A percentile compares a stretch with the other conserved stretches of the same genome.
phyloP scores from a whole-genome alignment of 345 rosid genomes.

The Linum tenue region DNA sequence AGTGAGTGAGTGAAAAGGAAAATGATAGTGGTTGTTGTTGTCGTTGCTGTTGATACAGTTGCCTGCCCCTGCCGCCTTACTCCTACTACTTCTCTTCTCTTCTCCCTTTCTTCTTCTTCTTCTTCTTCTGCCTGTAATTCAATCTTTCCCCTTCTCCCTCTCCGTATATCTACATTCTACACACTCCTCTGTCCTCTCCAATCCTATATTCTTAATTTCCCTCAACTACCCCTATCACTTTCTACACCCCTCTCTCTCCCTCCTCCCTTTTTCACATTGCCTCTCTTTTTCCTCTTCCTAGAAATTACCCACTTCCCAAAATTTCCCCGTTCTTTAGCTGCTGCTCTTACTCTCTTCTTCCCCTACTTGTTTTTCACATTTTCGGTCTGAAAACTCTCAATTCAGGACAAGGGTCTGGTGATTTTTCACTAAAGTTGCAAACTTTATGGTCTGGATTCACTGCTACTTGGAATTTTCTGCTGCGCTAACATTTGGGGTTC shows the following conservation, averaged over 20 bases:
- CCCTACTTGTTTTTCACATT: slow-evolving; percentile 8
- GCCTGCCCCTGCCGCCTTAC: slow-evolving; percentile 8
- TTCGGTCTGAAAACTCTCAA: neutral
- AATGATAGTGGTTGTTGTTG: slow-evolving; percentile 44
- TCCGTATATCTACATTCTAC: slow-evolving; percentile 17
- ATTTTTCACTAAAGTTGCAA: neutral
- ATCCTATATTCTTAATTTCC: neutral
- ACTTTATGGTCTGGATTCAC: neutral
- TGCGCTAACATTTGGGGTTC: neutral
- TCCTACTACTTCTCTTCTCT: slow-evolving; percentile 6
- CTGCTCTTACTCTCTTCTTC: neutral
- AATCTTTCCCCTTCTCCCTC: neutral
- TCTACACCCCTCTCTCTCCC: neutral
- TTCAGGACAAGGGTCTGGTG: slow-evolving; percentile 27
- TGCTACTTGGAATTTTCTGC: neutral
- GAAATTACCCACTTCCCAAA: neutral
- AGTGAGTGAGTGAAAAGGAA: slow-evolving; percentile 57
- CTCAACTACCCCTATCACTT: neutral
- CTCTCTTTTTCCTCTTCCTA: neutral
- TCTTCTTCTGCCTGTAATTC: slow-evolving; percentile 1
- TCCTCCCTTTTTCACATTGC: too few relatives aligned
- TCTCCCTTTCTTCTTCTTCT: slow-evolving; percentile 2
- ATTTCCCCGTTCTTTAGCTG: neutral
- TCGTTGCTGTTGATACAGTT: neutral
- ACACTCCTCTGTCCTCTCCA: slow-evolving; percentile 36